A percentile compares a stretch with the other conserved stretches of the same genome.
phyloP scores from a whole-genome alignment of 495 filamentous ascomycete species.

The Penicillium canariense region DNA sequence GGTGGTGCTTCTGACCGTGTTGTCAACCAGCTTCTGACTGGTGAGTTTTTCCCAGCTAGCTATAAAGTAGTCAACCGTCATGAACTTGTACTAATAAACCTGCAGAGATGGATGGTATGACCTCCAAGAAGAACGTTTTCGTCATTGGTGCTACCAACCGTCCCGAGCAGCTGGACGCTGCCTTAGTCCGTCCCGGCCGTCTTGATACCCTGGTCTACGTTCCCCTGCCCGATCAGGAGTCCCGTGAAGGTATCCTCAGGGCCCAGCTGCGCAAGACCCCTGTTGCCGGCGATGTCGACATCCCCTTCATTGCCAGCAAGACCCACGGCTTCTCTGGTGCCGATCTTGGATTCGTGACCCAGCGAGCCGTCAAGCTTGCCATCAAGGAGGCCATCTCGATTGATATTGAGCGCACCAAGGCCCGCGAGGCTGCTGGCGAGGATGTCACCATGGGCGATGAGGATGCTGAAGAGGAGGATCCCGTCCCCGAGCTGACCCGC shows the following conservation, averaged over 20 bases:
- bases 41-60: conserved; percentile 49
- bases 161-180: conserved; percentile 96
- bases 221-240: conserved; percentile 86
- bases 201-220: conserved; percentile 98
- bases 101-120: conserved; percentile 97
- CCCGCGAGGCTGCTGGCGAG: conserved; percentile 81
- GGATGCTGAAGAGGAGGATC: conserved; percentile 77
- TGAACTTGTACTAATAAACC: conserved; percentile 39
- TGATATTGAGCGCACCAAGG: conserved; percentile 86
- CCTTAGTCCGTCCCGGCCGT: conserved; percentile 96
- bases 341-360: conserved; percentile 97
- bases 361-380: conserved; percentile 97
- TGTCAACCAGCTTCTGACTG: conserved; percentile 97
- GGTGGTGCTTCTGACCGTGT: conserved; percentile 99
- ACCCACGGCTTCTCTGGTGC: conserved; percentile 99
- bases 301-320: conserved; percentile 90
- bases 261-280: conserved; percentile 99
- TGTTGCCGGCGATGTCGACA: conserved; percentile 80
- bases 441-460: conserved; percentile 73
- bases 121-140: conserved; percentile 99
- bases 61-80: neutral
- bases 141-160: conserved; percentile 98
- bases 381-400: conserved; percentile 94
- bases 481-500: conserved; percentile 93
- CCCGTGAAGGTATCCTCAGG: conserved; percentile 83